Evolutionary conservation across 805 yeast species (phyloP).

Genomic region (Cyberlindnera amylophila): DNA sequence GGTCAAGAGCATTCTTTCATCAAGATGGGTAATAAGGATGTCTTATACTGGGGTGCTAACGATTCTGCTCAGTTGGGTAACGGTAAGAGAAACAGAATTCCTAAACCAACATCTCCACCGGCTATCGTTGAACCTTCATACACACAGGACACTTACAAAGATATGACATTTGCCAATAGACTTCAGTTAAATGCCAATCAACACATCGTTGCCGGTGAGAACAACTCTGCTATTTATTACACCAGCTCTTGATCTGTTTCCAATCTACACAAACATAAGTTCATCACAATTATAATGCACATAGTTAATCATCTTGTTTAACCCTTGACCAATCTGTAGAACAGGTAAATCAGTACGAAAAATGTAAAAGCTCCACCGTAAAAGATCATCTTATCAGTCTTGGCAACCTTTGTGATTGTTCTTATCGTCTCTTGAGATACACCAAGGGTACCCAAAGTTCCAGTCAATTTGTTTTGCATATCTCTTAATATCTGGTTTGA

Average conservation of each 20-base stretch:
- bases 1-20: slow-evolving; percentile 67
- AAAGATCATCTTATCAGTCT: slow-evolving; percentile 82
- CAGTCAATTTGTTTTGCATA: slow-evolving; percentile 41
- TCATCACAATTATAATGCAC: no score
- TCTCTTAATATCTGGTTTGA: slow-evolving; percentile 75
- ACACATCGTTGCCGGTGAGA: slow-evolving; percentile 57
- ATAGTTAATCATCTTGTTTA: no score
- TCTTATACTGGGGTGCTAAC: slow-evolving; percentile 81
- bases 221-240: slow-evolving; percentile 62
- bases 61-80: slow-evolving; percentile 80
- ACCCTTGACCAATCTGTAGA: slow-evolving; percentile 52
- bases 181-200: slow-evolving; percentile 51
- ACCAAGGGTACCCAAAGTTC: slow-evolving; percentile 76
- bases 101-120: slow-evolving; percentile 53
- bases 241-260: no score
- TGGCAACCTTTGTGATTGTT: slow-evolving; percentile 73
- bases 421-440: slow-evolving; percentile 82
- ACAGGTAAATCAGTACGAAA: slow-evolving; percentile 62
- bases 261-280: no score
- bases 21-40: slow-evolving; percentile 58
- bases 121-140: slow-evolving; percentile 51
- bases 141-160: slow-evolving; percentile 30
- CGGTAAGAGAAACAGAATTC: slow-evolving; percentile 62
- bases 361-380: slow-evolving; percentile 67
- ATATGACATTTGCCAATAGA: slow-evolving; percentile 38